Evolutionary conservation across 768 basidiomycete species (phyloP).

Genomic region (Nevesoporus exiguus): DNA sequence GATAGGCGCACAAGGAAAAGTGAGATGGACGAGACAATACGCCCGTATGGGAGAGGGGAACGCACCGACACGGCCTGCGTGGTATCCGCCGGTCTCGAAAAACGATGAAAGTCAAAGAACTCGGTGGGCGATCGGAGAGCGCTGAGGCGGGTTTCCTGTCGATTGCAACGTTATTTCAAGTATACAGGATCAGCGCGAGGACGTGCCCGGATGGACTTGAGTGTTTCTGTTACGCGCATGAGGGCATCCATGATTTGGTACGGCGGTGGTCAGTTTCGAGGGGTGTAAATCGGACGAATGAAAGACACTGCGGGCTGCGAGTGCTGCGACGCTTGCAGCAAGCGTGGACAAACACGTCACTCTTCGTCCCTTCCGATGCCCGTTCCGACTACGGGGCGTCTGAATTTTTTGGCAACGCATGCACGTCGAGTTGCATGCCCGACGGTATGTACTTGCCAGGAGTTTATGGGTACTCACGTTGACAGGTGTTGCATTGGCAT

Average conservation of each 20-base stretch:
- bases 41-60: constrained; percentile 2
- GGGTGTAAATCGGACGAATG: no score
- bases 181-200: no score
- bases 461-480: no score
- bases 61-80: constrained; percentile 75
- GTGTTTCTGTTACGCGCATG: constrained; percentile 60
- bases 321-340: background rate
- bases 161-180: no score
- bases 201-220: constrained; percentile 65
- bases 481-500: no score
- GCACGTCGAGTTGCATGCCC: no score
- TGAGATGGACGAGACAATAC: background rate
- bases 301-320: no score
- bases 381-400: background rate
- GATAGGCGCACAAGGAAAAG: background rate
- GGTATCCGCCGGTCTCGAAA: constrained; percentile 81
- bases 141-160: constrained; percentile 40
- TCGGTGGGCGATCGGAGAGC: constrained; percentile 68
- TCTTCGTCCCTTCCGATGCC: background rate
- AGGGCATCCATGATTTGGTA: constrained; percentile 54
- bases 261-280: no score
- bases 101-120: constrained; percentile 80
- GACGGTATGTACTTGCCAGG: no score
- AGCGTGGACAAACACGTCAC: background rate
- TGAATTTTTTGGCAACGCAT: no score